Evolutionary conservation across 305 asterid species (phyloP), one percentile per base, ranked within the genome.

Genomic region (Lippia alba): DNA sequence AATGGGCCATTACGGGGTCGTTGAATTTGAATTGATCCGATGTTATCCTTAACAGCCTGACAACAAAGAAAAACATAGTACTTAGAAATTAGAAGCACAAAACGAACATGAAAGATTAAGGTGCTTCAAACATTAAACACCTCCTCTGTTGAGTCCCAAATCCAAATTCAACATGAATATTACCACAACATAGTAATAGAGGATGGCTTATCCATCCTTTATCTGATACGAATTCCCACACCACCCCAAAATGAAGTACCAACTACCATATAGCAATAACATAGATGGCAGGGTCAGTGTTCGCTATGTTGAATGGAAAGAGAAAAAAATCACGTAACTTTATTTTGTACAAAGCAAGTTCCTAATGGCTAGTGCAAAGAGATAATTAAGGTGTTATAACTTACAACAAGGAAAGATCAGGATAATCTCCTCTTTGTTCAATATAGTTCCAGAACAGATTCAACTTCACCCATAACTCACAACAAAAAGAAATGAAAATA

Each of bases 1-100:
- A 92, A 95, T 18, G 99, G 99, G 75, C 99, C 98, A 80, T 95
- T 92, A 63, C 81, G 88, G 32, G 98, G 97, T 66, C 86, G 87
- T 86, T 92, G 99, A 68, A 95, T 85, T 68, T 97, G 89, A 72
- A 95, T 36, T 19, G 96, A 81, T 60, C 98, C 99, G 63, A 86
- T 80, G 76, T 92, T 98, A 80, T 95, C 99, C 82, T 85, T 92
- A 32, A 92, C 89, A 69, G 92, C 98, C 99, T 95, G 88, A 77
- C 30, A 56, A 67, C 49, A 18, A 61, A 61, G 66, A 59, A 48
- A 74, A 53, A 24, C 7, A 57, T 55, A 6, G 54, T 55, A 46
- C 49, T 50, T 36, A 78, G 46, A 40, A 59, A 2, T 34, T 34
- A 34, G 40, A 34, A 51, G 16, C 45, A 46, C 54, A 50, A 44